Base-by-base conservation (phyloP, 2,329 filamentous ascomycete genomes). In the Hymenoscyphus scutula region DNA sequence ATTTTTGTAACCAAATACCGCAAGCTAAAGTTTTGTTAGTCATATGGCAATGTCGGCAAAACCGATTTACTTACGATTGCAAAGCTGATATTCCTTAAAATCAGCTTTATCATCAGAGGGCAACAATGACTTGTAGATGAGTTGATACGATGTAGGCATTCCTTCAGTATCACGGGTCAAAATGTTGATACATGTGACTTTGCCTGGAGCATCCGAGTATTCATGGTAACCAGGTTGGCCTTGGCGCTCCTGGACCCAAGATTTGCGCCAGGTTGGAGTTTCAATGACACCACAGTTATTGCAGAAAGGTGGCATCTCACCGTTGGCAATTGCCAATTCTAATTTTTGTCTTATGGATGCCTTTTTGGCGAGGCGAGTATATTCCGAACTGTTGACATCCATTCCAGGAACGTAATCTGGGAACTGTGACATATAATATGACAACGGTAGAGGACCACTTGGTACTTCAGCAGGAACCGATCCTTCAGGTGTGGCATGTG, bases 211-310 rank as follows among this genome's bases (percentile, higher is more conserved):
- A 63, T 90, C 87, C 0, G 88, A 90, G 60, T 89, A 86, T 63
- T 91, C 86, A 55, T 90, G 82, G 64, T 88, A 85, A 2, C 84
- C 82, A 0, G 92, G 91, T 34, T 82, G 82, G 1, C 91, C 92
- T 17, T 85, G 79, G 54, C 88, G 82, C 7, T 90, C 82, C 71
- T 92, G 91, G n/a, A 87, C 87, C 82, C 89, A 97, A 13, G 95
- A 91, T 72, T 94, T 95, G 64, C 95, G 88, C 95, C 95, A 99
- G 0, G 94, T 97, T 0, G 94, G 91, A 0, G 95, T 99, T 71
- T 98, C 91, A 62, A 99, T 96, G 6, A 92, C 90, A 5, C 95
- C 95, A 71, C 95, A 99, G 71, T 98, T 97, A 66, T 85, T 85
- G 75, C 95, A 99, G 72, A 89, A 98, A 0, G 89, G 89, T 0